Base-by-base conservation (phyloP, 2,329 filamentous ascomycete species). In the Diaporthe caulivora region DNA sequence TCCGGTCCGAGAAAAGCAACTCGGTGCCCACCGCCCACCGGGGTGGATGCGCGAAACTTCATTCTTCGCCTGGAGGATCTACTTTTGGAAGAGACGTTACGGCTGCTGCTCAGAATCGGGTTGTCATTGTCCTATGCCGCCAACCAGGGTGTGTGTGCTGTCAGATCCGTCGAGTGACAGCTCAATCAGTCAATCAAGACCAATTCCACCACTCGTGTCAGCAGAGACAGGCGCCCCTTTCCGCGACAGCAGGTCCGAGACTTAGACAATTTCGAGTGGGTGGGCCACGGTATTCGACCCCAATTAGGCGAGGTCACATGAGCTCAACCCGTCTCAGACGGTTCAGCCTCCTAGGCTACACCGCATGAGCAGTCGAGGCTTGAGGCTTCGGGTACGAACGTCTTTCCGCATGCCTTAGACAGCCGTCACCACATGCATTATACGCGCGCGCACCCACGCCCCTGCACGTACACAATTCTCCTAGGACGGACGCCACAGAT, bases 271-370 rank as follows among this genome's bases (percentile, higher is more conserved):
- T 29, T 1, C 44, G 15, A 15, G 51, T 29, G 47, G 47, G 47
- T 49, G 55, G 55, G 55, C 44, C 24, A 34, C n/a, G 40, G 21
- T n/a, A 31, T 51, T 58, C 31, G 26, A 64, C n/a, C 26, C 37
- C 65, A 57, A 31, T 71, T 47, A 71, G 53, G 67, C 67, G 26
- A 71, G 64, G 53, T 60, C 58, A 62, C 67, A 67, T 47, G 53
- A 68, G 65, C 24, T 40, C 15, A 24, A 57, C 26, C 40, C 53
- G 26, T 54, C 58, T 67, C 29, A 40, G 34, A 11, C 26, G 37
- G 34, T 73, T 71, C 71, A 75, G 73, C 67, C 71, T 73, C 74
- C 51, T 68, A 51, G 71, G 74, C 44, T 71, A 71, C 71, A 75
- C 74, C 34, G 58, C 72, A 73, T 68, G 44, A 58, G 37, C 29